Evolutionary conservation across 2,329 filamentous ascomycete genomes (phyloP), one percentile per base, ranked within the genome.

Genomic region (Cordyceps cicadae): DNA sequence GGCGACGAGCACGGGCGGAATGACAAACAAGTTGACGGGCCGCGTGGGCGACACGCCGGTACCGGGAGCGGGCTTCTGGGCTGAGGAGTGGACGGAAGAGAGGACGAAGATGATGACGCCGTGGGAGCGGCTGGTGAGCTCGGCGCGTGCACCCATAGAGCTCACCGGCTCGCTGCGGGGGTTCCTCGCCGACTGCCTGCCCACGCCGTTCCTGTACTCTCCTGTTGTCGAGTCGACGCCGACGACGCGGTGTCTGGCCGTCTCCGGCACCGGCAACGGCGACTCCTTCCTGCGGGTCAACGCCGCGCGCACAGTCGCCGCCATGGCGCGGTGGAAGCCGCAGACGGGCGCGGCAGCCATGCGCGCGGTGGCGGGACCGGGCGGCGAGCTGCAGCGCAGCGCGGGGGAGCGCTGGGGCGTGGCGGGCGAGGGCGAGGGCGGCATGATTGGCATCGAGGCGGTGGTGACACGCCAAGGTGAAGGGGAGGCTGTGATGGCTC

Each of bases 21-120:
- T 96, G 72, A 96, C 92, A 24, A 96, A 96, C 71, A 96, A 96
- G 76, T 75, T 93, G 59, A 89, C 89, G 0, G 92, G 91, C 0
- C 79, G 92, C 21, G 87, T 96, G 64, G 92, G 92, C 0, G 92
- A 96, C 70, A 96, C 92, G 12, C 91, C 92, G 0, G 88, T 87
- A 0, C 76, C 92, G 0, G 92, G 92, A 0, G 88, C 91, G 0
- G 92, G 92, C 0, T 96, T 92, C 72, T 96, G 91, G 90, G 90
- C 92, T 0, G 92, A 95, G 70, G 84, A 92, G 66, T 96, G 90
- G 90, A 72, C 74, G 8, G 82, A 87, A 60, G 71, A 7, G 73
- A 69, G 6, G 63, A 60, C 19, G 32, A 37, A 59, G 41, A 58
- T 45, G 60, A 24, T n/a, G 32, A 56, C 63, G 26, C 21, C 48